A percentile compares a stretch with the other conserved stretches of the same genome.
Conservation (phyloP, 257 asterid species). For the Solanum chmielewskii region DNA sequence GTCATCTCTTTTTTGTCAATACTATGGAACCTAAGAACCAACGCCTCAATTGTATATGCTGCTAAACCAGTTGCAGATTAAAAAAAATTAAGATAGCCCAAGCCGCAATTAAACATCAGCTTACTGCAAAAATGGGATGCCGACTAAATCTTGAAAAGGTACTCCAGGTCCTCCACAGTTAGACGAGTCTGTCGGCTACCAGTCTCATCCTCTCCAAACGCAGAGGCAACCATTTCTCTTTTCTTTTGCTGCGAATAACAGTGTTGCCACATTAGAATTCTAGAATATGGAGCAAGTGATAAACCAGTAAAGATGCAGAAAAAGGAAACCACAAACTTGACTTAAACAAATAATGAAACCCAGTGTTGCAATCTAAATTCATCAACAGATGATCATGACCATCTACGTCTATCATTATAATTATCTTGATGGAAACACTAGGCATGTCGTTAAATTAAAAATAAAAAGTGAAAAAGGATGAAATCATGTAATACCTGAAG, state of each 20-base stretch:
- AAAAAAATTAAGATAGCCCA: background rate
- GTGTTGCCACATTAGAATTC: background rate
- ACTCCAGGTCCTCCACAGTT: conserved; percentile 77
- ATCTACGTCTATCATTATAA: background rate
- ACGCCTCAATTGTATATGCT: background rate
- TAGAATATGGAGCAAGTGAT: background rate
- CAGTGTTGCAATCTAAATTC: background rate
- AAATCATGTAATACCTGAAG: conserved; percentile 52
- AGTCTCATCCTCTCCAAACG: conserved; percentile 85
- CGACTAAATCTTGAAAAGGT: conserved; percentile 40
- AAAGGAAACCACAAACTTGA: background rate
- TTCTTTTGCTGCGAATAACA: conserved; percentile 57
- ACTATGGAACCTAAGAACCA: background rate
- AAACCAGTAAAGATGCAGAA: background rate
- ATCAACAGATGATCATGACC: background rate
- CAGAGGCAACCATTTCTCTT: conserved; percentile 90
- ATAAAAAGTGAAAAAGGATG: background rate
- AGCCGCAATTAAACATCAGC: background rate
- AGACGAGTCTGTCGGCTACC: conserved; percentile 71
- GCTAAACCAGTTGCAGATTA: background rate
- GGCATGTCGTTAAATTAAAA: background rate
- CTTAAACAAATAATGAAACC: background rate
- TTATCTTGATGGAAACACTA: background rate
- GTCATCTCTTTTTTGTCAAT: background rate
- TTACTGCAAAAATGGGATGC: background rate